Evolutionary conservation across 2,329 filamentous ascomycete species (phyloP).

Genomic region (Pezicula radicicola): DNA sequence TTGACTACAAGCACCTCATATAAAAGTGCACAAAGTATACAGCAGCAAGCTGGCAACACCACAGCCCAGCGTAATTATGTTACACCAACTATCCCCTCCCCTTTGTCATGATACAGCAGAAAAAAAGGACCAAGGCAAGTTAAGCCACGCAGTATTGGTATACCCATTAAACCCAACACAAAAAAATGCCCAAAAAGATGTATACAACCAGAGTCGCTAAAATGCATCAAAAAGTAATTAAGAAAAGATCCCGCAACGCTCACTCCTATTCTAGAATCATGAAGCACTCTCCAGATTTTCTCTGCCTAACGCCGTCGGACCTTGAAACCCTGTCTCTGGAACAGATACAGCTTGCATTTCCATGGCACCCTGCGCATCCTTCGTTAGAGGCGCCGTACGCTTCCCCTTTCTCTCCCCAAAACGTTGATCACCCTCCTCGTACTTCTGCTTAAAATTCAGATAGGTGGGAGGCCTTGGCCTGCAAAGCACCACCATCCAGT

Average conservation of each 20-base stretch:
- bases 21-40: background rate
- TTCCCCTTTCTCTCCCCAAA: constrained; percentile 60
- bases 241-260: background rate
- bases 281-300: background rate
- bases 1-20: background rate
- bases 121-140: background rate
- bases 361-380: constrained; percentile 65
- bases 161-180: background rate
- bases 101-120: background rate
- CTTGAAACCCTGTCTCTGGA: constrained; percentile 46
- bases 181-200: background rate
- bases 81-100: background rate
- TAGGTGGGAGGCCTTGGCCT: constrained; percentile 86
- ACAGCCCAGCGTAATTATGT: background rate
- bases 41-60: too few relatives aligned
- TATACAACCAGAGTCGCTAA: background rate
- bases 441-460: constrained; percentile 77
- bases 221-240: background rate
- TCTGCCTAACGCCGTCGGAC: constrained; percentile 33
- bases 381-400: constrained; percentile 42
- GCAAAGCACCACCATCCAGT: constrained; percentile 78
- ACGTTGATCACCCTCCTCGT: constrained; percentile 80
- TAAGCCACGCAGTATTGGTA: background rate
- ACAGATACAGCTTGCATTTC: constrained; percentile 51
- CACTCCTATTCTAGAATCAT: background rate